These are phyloP conservation scores for Nymphaea thermarum DNA, from an alignment of 164 flowering plant genomes.

Conservation along the genomic window DNA sequence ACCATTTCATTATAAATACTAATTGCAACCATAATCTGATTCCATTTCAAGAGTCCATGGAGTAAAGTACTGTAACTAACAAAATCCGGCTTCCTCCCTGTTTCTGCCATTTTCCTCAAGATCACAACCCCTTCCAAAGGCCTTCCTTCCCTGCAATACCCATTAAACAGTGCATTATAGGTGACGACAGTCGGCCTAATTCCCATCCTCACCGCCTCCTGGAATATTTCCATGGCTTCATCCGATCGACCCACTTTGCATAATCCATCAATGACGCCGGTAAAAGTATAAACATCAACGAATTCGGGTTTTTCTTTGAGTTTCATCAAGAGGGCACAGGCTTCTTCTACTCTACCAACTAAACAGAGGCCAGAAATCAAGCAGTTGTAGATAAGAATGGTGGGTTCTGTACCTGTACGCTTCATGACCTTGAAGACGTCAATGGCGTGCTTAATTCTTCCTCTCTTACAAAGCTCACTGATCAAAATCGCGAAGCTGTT, in stretches of 20 bases:
- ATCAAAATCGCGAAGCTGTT: slow-evolving; percentile 44
- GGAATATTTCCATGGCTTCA: slow-evolving; percentile 64
- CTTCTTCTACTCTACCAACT: slow-evolving; percentile 76
- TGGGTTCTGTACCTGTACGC: slow-evolving; percentile 38
- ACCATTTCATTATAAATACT: slow-evolving; percentile 50
- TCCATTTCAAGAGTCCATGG: slow-evolving; percentile 72
- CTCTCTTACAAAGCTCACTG: slow-evolving; percentile 42
- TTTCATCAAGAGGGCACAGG: slow-evolving; percentile 34
- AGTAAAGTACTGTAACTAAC: slow-evolving; percentile 63
- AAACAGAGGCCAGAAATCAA: slow-evolving; percentile 76
- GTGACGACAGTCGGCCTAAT: slow-evolving; percentile 52
- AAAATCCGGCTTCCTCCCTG: slow-evolving; percentile 46
- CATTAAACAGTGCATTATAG: slow-evolving; percentile 64
- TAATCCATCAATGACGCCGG: slow-evolving; percentile 79
- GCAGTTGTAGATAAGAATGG: slow-evolving; percentile 52
- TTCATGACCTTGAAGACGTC: slow-evolving; percentile 53
- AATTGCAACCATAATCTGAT: slow-evolving; percentile 25
- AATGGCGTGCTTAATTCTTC: slow-evolving; percentile 41
- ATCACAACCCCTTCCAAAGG: slow-evolving; percentile 47
- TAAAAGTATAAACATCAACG: slow-evolving; percentile 54
- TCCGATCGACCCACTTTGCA: slow-evolving; percentile 75
- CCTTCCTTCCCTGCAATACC: slow-evolving; percentile 69
- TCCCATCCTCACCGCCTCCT: slow-evolving; percentile 48
- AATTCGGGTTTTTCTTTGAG: slow-evolving; percentile 36
- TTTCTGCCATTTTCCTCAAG: slow-evolving; percentile 48